Evolutionary conservation across 2,329 filamentous ascomycete species (phyloP), one percentile per base, ranked within the genome.

Genomic region (Periconia macrospinosa): DNA sequence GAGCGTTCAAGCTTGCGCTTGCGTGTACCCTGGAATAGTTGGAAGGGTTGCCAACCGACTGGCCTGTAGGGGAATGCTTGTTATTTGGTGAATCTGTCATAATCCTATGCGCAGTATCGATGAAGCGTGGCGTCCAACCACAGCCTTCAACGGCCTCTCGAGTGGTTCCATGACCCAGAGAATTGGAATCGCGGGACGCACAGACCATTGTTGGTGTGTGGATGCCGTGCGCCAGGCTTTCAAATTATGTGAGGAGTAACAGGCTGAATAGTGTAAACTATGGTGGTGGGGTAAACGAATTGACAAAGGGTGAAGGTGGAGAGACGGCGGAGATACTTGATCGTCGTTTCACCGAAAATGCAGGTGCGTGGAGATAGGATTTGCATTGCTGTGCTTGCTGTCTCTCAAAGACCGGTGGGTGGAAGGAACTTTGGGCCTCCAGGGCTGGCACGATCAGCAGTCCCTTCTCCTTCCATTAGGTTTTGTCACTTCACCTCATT

Each of bases 1-100:
- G 41, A n/a, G 49, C 37, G 10, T 40, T 49, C 49, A 55, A 60
- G 41, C 53, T 48, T 18, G 56, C 20, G 19, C 53, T 49, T 20
- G 57, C 18, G 19, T 65, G 59, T 20, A 58, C 54, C 45, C 54
- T 62, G 62, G 61, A 60, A 55, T 61, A 60, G 56, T 60, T 47
- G 47, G 61, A 62, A 20, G 61, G 54, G 56, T 66, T 60, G 23
- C 55, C 57, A 27, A 42, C 45, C 37, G 44, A 46, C 47, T 54
- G 52, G 47, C 51, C 52, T 33, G 20, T 48, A 20, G 41, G 49
- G 17, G 50, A 51, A 54, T 20, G 41, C 30, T 51, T 52, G 49
- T 41, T 52, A 35, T 30, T 47, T 35, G 48, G 46, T 27, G 53
- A 45, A 49, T 56, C 47, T 41, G 54, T 43, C 23, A 47, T 46